Evolutionary conservation across 73 alveolate genomes (phyloP).

Genomic region (Durusdinium trenchii): DNA sequence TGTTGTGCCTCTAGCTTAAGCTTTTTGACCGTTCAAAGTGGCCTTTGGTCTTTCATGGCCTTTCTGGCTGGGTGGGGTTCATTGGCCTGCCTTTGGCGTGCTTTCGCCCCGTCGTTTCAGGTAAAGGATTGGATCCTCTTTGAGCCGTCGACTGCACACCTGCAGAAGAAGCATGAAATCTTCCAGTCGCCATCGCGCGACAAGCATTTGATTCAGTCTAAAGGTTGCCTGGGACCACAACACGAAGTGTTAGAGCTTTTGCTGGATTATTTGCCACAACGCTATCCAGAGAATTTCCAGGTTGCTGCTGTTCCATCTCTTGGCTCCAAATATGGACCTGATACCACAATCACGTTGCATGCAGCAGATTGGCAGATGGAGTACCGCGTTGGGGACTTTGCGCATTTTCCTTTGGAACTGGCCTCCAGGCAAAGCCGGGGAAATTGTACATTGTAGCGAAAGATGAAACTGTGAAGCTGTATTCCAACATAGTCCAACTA

Average conservation of each 20-base stretch:
- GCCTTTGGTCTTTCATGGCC: too few relatives aligned
- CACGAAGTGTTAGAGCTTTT: conserved; percentile 44
- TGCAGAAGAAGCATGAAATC: conserved; percentile 34
- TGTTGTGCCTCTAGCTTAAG: not conserved
- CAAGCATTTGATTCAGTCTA: not conserved
- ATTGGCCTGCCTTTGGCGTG: not conserved
- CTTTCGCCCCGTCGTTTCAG: not conserved
- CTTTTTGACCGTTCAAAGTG: too few relatives aligned
- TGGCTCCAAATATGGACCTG: not conserved
- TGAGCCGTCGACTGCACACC: not conserved
- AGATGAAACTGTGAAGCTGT: too few relatives aligned
- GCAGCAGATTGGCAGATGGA: not conserved
- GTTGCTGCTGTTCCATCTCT: not conserved
- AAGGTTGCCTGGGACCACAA: conserved; percentile 8
- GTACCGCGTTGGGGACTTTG: conserved; percentile 53
- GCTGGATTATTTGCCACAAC: conserved; percentile 25
- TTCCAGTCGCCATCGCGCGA: not conserved
- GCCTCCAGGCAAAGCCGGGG: too few relatives aligned
- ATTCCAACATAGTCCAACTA: too few relatives aligned
- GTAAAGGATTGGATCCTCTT: conserved; percentile 29
- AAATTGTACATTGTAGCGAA: too few relatives aligned
- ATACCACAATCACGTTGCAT: not conserved
- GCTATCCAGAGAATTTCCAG: conserved; percentile 35
- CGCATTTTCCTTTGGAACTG: conserved; percentile 51
- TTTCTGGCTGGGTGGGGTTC: not conserved